Evolutionary conservation across 2,329 filamentous ascomycete species (phyloP), one percentile per base, ranked within the genome.

Genomic region (Coniochaeta sp.): DNA sequence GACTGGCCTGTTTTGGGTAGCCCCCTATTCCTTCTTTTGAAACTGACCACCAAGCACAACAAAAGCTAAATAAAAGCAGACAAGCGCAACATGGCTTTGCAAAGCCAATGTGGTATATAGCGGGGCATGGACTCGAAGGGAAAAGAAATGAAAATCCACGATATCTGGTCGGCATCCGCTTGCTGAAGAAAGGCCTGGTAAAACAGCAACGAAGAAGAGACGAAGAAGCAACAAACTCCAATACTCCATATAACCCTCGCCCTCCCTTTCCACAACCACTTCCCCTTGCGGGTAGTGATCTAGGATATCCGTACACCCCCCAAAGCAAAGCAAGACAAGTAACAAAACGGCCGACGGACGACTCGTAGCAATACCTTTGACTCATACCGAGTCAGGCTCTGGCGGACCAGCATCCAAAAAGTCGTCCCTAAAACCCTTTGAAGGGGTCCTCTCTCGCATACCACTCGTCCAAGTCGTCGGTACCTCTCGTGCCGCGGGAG

Each of bases 381-480:
- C 24, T 31, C 47, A 52, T n/a, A 52, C 47, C 47, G 47, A 52
- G 47, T 52, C 47, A 31, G 26, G 26, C 24, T 14, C 24, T 52
- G 47, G 24, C 47, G 31, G 47, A 52, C 47, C 47, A 52, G 12
- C 47, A 52, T 31, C 47, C 47, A 26, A 52, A 52, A 8, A 52
- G 47, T 26, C 11, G 47, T 31, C n/a, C 22, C 54, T 57, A 88
- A 65, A 88, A 88, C 3, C 84, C 84, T 65, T 77, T 79, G 65
- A 88, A 88, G 1, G 85, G 85, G 63, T 88, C 84, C 26, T 86
- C 81, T 40, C 80, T 74, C 68, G 79, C 79, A 66, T 74, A 74
- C 66, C 77, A 84, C 60, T 87, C 83, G 61, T 87, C 83, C 62
- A 85, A 11, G 50, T 82, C 81, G 33, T 84, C 80, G 1, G 75